Evolutionary conservation across 257 asterid genomes (phyloP), one percentile per base, ranked within the genome.

Genomic region (Sherardia arvensis): DNA sequence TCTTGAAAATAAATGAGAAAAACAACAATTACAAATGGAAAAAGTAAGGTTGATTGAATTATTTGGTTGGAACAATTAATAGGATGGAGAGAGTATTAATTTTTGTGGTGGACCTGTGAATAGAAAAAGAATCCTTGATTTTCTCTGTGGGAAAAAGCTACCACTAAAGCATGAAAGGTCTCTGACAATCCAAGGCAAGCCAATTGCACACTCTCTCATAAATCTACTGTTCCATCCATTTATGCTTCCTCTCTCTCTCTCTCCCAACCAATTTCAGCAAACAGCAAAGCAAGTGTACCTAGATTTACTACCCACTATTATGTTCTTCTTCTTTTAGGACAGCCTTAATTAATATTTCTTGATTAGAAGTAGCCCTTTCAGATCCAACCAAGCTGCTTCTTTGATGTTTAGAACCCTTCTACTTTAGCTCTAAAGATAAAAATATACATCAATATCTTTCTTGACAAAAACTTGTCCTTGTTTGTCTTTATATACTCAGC

Each of bases 201-300:
- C 53, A 60, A 66, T n/a, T 21, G 55, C 27, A 34, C 53, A 20
- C 14, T 49, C 69, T 43, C 68, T 45, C 21, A 2, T 33, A 69
- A 65, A 67, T 62, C 77, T 64, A 70, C 84, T 75, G 77, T 82
- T 82, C 69, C 79, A 80, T 82, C 80, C 80, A 67, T 77, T 71
- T 56, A 65, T 58, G 67, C 60, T 72, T 38, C n/a, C 61, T 57
- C 40, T 23, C 33, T 64, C 62, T 21, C 20, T 27, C 40, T n/a
- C 9, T 23, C 30, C 56, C 54, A 30, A 3, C 69, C 60, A 33
- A 62, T 66, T 69, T 61, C 62, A 60, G 33, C 66, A 64, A 60
- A 27, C 66, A 56, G 59, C 1, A 27, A 22, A 22, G 62, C 40
- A 5, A 20, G 30, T 28, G 30, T n/a, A 30, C 60, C 64, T 40